Evolutionary conservation across 306 rosid species (phyloP).

Genomic region (Abrus pulchellus): DNA sequence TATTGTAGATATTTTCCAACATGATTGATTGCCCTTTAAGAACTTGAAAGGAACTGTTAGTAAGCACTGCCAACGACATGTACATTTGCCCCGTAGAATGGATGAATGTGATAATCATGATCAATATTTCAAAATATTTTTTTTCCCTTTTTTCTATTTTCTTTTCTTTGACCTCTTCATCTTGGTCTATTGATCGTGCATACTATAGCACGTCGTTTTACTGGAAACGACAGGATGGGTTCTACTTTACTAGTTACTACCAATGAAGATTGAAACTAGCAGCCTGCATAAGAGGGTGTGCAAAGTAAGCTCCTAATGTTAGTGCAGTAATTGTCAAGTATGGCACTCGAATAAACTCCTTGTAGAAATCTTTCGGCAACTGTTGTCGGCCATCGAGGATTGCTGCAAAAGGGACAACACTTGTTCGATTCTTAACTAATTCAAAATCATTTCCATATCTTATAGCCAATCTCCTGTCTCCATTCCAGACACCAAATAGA

Average conservation of each 20-base stretch:
- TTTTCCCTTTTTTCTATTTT: slow-evolving; percentile 10
- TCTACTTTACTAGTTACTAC: slow-evolving; percentile 60
- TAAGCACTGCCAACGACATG: not conserved
- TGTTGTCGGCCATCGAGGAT: slow-evolving; percentile 87
- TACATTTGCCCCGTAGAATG: not conserved
- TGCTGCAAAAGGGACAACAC: slow-evolving; percentile 89
- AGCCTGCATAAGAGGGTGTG: slow-evolving; percentile 91
- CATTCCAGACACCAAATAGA: slow-evolving; percentile 95
- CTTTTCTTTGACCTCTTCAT: slow-evolving; percentile 37
- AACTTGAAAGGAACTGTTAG: not conserved
- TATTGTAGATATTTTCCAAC: not conserved
- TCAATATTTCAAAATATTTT: slow-evolving; percentile 1
- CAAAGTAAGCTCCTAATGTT: slow-evolving; percentile 89
- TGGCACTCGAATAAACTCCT: slow-evolving; percentile 87
- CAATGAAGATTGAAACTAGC: slow-evolving; percentile 88
- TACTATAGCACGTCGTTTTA: not conserved
- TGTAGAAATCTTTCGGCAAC: slow-evolving; percentile 84
- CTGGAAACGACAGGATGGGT: not conserved
- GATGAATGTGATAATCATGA: not conserved
- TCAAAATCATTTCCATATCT: slow-evolving; percentile 78
- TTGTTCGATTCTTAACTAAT: slow-evolving; percentile 72
- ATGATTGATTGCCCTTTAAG: not conserved
- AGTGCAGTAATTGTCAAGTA: slow-evolving; percentile 77
- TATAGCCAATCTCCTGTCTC: slow-evolving; percentile 76
- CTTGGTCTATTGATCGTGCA: slow-evolving; percentile 2